Conservation (phyloP, 2,329 filamentous ascomycete species). For the Emmonsia crescens region DNA sequence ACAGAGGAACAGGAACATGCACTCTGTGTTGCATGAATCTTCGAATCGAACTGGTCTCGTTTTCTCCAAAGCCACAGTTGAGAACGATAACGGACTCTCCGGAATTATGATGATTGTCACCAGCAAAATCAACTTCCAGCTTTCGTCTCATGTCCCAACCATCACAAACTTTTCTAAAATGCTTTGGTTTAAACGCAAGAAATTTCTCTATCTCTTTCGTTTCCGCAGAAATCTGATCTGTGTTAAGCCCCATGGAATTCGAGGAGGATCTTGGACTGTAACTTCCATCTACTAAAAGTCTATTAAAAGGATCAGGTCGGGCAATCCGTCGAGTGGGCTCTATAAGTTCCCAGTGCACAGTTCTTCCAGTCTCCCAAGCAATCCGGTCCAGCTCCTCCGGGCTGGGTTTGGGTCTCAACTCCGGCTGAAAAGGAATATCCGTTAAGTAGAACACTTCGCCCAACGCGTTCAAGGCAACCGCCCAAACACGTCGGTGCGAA, state of each 20-base stretch:
- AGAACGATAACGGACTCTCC: constrained; percentile 71
- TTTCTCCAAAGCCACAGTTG: constrained; percentile 57
- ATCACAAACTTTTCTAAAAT: constrained; percentile 67
- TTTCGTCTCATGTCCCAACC: constrained; percentile 88
- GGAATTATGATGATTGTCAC: constrained; percentile 61
- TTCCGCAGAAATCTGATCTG: constrained; percentile 62
- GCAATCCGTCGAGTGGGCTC: constrained; percentile 66
- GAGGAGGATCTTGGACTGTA: constrained; percentile 75
- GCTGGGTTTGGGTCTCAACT: constrained; percentile 37
- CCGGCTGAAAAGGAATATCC: constrained; percentile 51
- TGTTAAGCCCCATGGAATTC: constrained; percentile 58
- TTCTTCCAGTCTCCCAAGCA: constrained; percentile 72
- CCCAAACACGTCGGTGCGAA: constrained; percentile 65
- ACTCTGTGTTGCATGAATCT: constrained; percentile 48
- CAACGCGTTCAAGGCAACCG: constrained; percentile 84
- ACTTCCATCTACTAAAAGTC: constrained; percentile 55
- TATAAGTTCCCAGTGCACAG: constrained; percentile 68
- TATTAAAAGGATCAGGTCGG: constrained; percentile 61
- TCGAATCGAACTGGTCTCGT: constrained; percentile 41
- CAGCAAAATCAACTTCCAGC: constrained; percentile 80
- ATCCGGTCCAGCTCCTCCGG: constrained; percentile 48
- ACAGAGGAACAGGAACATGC: constrained; percentile 14
- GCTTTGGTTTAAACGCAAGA: constrained; percentile 57
- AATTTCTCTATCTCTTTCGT: constrained; percentile 73
- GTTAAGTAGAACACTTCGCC: constrained; percentile 83